Conservation (phyloP, 2,329 filamentous ascomycete species). For the Zopfia rhizophila region DNA sequence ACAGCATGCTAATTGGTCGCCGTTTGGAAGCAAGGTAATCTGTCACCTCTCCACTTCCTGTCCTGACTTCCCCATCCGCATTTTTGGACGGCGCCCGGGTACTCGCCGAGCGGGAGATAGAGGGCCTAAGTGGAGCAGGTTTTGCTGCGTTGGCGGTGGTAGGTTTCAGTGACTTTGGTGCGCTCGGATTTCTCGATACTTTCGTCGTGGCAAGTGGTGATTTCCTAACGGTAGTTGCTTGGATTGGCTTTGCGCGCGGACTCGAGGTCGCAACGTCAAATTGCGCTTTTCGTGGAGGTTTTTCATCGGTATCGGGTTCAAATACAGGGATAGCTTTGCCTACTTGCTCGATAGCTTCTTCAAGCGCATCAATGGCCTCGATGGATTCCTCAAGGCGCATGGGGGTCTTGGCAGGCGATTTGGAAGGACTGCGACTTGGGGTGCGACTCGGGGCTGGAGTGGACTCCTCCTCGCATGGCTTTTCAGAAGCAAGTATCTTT, state of each 20-base stretch:
- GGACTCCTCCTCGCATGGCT: constrained; percentile 34
- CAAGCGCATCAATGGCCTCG: constrained; percentile 61
- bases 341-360: constrained; percentile 63
- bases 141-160: constrained; percentile 5
- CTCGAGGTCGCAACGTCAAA: constrained; percentile 18
- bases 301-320: constrained; percentile 43
- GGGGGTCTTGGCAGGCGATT: constrained; percentile 37
- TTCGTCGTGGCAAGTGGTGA: constrained; percentile 24
- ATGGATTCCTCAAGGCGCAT: constrained; percentile 59
- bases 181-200: constrained; percentile 40
- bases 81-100: constrained; percentile 34
- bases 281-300: constrained; percentile 35
- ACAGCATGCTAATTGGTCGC: constrained; percentile 60
- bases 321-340: constrained; percentile 50
- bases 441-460: constrained; percentile 33
- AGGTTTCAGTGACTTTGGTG: constrained; percentile 43
- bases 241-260: background rate
- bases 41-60: constrained; percentile 36
- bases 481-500: constrained; percentile 39
- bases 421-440: constrained; percentile 31
- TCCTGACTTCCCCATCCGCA: constrained; percentile 24
- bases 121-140: constrained; percentile 21
- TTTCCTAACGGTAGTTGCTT: constrained; percentile 6
- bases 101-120: constrained; percentile 39
- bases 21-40: constrained; percentile 57